Evolutionary conservation across 345 rosid genomes (phyloP).

Genomic region (Dipteronia sinensis): DNA sequence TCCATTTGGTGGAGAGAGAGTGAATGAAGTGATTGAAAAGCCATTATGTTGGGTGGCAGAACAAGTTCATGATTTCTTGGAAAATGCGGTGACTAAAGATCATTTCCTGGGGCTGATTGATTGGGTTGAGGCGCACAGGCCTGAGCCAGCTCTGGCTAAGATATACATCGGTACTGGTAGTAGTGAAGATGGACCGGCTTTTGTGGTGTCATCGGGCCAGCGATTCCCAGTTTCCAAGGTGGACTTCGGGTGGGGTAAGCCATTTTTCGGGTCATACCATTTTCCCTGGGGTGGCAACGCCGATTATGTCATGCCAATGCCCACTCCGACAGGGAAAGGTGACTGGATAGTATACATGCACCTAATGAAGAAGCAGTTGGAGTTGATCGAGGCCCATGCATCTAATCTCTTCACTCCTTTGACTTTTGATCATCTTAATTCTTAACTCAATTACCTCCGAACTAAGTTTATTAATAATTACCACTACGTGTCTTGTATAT

Average conservation of each 20-base stretch:
- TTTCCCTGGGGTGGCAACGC: constrained; percentile 56
- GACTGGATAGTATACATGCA: constrained; percentile 71
- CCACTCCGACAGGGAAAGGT: constrained; percentile 44
- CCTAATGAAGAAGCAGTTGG: constrained; percentile 32
- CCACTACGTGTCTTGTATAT: no score
- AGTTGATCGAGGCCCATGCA: constrained; percentile 38
- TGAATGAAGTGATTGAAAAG: constrained; percentile 38
- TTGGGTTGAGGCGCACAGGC: constrained; percentile 72
- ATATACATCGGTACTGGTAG: constrained; percentile 42
- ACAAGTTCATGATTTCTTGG: constrained; percentile 53
- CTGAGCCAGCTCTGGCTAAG: constrained; percentile 54
- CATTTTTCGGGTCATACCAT: constrained; percentile 59
- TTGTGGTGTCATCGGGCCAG: constrained; percentile 80
- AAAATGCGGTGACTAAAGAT: constrained; percentile 43
- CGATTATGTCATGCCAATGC: constrained; percentile 77
- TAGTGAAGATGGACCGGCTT: constrained; percentile 50
- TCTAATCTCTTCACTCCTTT: constrained; percentile 37
- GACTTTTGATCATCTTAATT: constrained; percentile 31
- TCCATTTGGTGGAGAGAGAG: constrained; percentile 50
- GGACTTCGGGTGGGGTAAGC: constrained; percentile 66
- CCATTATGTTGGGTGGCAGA: constrained; percentile 58
- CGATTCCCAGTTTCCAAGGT: constrained; percentile 48
- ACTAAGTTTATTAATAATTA: no score
- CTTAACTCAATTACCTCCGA: background rate
- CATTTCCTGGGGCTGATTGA: constrained; percentile 77